Conservation (phyloP, 371 early-diverging fungal genomes). For the Sporodiniella umbellata region DNA sequence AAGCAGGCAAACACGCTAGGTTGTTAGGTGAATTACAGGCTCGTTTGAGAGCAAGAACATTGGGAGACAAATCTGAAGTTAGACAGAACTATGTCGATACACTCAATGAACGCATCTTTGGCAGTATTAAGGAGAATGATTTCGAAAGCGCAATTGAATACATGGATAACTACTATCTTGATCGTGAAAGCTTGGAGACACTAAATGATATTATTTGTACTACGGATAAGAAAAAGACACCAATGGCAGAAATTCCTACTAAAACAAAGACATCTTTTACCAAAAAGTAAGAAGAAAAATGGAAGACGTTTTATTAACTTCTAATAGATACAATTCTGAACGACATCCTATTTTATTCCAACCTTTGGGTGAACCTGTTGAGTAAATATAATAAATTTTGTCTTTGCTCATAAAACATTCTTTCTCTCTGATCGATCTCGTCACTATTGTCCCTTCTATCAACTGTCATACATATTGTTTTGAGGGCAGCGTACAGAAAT, state of each 20-base stretch:
- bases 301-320: background rate
- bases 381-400: no score
- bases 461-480: no score
- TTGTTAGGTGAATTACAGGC: constrained; percentile 77
- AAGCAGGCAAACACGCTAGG: constrained; percentile 69
- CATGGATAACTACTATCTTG: constrained; percentile 90
- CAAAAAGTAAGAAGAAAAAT: constrained; percentile 46
- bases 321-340: constrained; percentile 67
- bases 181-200: constrained; percentile 85
- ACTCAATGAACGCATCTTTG: constrained; percentile 61
- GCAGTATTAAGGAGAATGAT: constrained; percentile 63
- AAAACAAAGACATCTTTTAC: constrained; percentile 84
- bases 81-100: constrained; percentile 82
- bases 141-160: constrained; percentile 71
- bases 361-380: constrained; percentile 33
- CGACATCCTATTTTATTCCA: constrained; percentile 73
- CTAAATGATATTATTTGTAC: constrained; percentile 66
- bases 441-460: no score
- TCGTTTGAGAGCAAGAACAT: constrained; percentile 79
- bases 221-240: constrained; percentile 20
- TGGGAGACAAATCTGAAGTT: constrained; percentile 82
- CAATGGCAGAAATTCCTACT: constrained; percentile 60
- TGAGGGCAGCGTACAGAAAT: no score
- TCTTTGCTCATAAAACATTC: no score
- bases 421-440: no score